Percentiles rank a stretch among this genome's conserved stretches.
phyloP scores from a whole-genome alignment of 1,139 yeast genomes.

The Pichia sp. region DNA sequence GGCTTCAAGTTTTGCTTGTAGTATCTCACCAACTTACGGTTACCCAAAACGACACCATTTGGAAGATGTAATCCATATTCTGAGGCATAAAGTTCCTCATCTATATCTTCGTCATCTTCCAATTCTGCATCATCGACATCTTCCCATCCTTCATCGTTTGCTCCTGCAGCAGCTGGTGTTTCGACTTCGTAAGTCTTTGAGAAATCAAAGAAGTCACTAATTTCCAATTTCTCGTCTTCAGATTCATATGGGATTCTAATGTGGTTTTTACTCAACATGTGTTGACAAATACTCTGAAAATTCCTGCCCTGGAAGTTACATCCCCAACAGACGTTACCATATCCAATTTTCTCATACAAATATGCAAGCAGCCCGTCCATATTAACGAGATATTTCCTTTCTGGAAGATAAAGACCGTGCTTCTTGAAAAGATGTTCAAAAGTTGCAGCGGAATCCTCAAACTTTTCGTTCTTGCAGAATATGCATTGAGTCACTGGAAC shows the following conservation, averaged over 20 bases:
- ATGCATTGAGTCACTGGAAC: constrained; percentile 72
- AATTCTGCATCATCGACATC: constrained; percentile 38
- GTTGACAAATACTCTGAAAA: constrained; percentile 84
- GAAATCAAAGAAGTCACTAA: constrained; percentile 84
- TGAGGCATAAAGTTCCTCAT: constrained; percentile 41
- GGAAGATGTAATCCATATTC: constrained; percentile 83
- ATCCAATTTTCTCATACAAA: constrained; percentile 75
- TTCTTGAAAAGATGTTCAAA: constrained; percentile 66
- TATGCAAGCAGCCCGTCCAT: constrained; percentile 65
- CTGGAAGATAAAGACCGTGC: constrained; percentile 88
- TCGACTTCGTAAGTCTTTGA: constrained; percentile 47
- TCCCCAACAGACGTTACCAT: constrained; percentile 78
- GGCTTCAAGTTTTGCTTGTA: constrained; percentile 80
- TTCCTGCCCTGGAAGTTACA: constrained; percentile 81
- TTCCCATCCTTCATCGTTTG: constrained; percentile 32
- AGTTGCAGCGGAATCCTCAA: constrained; percentile 46
- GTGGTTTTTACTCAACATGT: constrained; percentile 80
- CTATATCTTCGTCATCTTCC: constrained; percentile 32
- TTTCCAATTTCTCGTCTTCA: constrained; percentile 70
- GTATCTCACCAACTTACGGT: constrained; percentile 79
- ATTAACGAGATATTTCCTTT: constrained; percentile 60
- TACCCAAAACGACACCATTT: constrained; percentile 82
- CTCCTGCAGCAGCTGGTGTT: constrained; percentile 40
- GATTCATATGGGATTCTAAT: constrained; percentile 84
- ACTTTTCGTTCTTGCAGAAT: constrained; percentile 54